Percentiles rank a stretch among this genome's conserved stretches.
These are phyloP conservation scores for Ustilago sp. DNA, from an alignment of 1,284 basidiomycete genomes.

Conservation along the genomic window DNA sequence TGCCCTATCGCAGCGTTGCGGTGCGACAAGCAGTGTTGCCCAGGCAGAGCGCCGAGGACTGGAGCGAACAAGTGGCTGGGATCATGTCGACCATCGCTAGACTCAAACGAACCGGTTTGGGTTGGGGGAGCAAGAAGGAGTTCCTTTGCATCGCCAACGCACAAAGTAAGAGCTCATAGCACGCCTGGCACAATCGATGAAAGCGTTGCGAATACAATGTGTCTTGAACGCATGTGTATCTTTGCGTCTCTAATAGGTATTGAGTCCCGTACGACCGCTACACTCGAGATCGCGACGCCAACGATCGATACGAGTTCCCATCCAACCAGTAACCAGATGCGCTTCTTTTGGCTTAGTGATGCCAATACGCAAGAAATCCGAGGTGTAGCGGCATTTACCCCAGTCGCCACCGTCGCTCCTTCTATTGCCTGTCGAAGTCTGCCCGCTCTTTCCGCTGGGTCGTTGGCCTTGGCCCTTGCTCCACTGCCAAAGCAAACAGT, in stretches of 20 bases:
- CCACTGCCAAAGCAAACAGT: conserved; percentile 44
- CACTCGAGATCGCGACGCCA: conserved; percentile 22
- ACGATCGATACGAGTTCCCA: conserved; percentile 20
- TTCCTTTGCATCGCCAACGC: conserved; percentile 20
- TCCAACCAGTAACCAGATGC: conserved; percentile 34
- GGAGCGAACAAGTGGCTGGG: neutral
- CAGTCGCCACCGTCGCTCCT: neutral
- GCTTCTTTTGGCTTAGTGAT: conserved; percentile 19
- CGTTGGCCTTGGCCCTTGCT: neutral
- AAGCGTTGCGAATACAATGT: conserved; percentile 1
- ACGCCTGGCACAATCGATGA: neutral
- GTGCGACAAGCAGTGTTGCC: neutral
- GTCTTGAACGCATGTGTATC: neutral
- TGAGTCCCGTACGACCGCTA: conserved; percentile 14
- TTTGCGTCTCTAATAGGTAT: neutral
- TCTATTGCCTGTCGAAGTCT: neutral
- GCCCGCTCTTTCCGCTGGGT: neutral
- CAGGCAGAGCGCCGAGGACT: neutral
- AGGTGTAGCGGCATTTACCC: conserved; percentile 35
- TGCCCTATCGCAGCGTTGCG: conserved; percentile 8
- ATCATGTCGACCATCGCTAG: conserved; percentile 12
- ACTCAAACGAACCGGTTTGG: conserved; percentile 26
- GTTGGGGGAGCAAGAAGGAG: conserved; percentile 24
- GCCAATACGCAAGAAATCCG: conserved; percentile 35
- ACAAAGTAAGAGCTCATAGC: no score